Percentiles rank a stretch among this genome's conserved stretches.
phyloP scores from a whole-genome alignment of 1,284 basidiomycete species.

The Bondarzewia mesenterica region DNA sequence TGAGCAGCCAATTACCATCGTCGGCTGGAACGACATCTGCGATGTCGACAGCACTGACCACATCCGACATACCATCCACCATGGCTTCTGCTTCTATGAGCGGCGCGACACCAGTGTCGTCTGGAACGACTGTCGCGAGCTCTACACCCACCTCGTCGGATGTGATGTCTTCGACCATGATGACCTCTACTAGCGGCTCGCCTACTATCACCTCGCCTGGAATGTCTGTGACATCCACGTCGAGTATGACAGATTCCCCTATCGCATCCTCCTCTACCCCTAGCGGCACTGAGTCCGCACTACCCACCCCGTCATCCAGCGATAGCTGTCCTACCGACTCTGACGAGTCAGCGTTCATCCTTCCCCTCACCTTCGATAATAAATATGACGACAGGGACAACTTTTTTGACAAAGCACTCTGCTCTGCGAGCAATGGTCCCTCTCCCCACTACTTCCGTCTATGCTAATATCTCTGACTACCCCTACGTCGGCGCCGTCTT shows the following conservation, averaged over 20 bases:
- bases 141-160: not conserved
- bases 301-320: not conserved
- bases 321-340: not conserved
- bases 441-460: conserved; percentile 22
- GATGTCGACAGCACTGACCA: not conserved
- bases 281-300: not conserved
- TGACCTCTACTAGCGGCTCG: no score
- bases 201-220: no score
- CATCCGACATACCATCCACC: not conserved
- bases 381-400: conserved; percentile 20
- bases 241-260: not conserved
- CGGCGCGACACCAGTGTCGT: no score
- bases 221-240: no score
- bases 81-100: no score
- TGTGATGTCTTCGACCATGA: not conserved
- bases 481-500: conserved; percentile 25
- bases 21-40: not conserved
- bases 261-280: not conserved
- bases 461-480: conserved; percentile 22
- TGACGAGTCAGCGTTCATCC: not conserved
- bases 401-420: conserved; percentile 21
- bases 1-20: not conserved
- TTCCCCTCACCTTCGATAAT: conserved; percentile 17
- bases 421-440: conserved; percentile 29
- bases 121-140: not conserved